phyloP scores from a whole-genome alignment of 805 yeast species.

The Yarrowia sp. region DNA sequence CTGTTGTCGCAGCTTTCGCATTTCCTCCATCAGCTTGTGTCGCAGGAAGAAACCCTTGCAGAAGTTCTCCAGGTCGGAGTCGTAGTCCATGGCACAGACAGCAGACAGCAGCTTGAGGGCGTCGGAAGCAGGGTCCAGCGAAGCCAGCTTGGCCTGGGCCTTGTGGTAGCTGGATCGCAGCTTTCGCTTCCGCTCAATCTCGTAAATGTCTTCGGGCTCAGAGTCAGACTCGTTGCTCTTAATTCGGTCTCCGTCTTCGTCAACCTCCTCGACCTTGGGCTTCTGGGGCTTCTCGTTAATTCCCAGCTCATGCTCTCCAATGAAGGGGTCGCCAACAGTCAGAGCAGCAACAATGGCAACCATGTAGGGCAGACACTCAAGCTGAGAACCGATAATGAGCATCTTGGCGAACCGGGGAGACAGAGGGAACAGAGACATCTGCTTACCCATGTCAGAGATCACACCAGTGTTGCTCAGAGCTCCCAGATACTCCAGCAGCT shows the following conservation, averaged over 20 bases:
- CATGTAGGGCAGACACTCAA: constrained; percentile 83
- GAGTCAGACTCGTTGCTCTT: constrained; percentile 28
- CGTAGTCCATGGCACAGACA: constrained; percentile 84
- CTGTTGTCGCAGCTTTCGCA: constrained; percentile 79
- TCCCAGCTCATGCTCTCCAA: constrained; percentile 77
- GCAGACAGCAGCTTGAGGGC: constrained; percentile 77
- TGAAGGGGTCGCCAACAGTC: constrained; percentile 92
- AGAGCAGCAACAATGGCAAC: constrained; percentile 90
- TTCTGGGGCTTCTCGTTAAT: constrained; percentile 46
- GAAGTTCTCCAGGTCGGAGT: constrained; percentile 57
- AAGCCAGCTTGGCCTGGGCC: constrained; percentile 66
- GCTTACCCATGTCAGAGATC: constrained; percentile 79
- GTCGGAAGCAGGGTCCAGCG: constrained; percentile 77
- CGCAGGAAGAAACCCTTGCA: constrained; percentile 70
- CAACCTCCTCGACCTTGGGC: constrained; percentile 46
- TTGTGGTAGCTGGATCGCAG: constrained; percentile 61
- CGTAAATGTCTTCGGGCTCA: constrained; percentile 43
- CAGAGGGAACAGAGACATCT: constrained; percentile 90
- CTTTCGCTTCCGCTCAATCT: constrained; percentile 52
- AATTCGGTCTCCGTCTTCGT: constrained; percentile 43
- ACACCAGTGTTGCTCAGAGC: constrained; percentile 67
- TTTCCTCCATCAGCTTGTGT: constrained; percentile 84
- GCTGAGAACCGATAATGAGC: constrained; percentile 85
- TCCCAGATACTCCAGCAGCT: constrained; percentile 72
- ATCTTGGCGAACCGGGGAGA: constrained; percentile 94